phyloP scores from a whole-genome alignment of 2,329 filamentous ascomycete genomes.

The Colletotrichum filicis region DNA sequence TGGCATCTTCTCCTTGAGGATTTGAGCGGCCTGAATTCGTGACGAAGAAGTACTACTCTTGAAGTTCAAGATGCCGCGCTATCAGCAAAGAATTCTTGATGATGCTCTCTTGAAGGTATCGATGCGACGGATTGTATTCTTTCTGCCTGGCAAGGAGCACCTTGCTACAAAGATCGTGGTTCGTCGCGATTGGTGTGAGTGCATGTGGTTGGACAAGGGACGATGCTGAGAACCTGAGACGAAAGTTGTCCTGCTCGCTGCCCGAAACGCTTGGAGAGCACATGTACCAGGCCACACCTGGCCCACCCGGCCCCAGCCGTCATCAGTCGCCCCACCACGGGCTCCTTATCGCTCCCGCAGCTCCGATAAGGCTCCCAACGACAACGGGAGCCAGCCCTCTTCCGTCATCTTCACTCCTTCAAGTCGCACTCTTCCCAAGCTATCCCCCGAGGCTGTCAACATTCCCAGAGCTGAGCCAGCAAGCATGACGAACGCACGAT shows the following conservation, averaged over 20 bases:
- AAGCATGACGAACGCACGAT: constrained; percentile 30
- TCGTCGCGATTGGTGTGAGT: too few relatives aligned
- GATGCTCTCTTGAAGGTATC: not conserved
- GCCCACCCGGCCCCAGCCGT: constrained; percentile 16
- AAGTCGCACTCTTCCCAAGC: constrained; percentile 9
- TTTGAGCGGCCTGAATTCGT: not conserved
- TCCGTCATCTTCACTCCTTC: constrained; percentile 21
- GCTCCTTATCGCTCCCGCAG: constrained; percentile 29
- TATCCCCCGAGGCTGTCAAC: constrained; percentile 6
- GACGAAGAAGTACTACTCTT: not conserved
- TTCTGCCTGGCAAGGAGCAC: not conserved
- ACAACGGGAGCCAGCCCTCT: constrained; percentile 19
- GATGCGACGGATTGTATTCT: not conserved
- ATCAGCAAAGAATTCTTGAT: not conserved
- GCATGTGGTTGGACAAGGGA: not conserved
- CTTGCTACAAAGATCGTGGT: not conserved
- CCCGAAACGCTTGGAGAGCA: not conserved
- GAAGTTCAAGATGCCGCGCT: not conserved
- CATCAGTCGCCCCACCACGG: not conserved
- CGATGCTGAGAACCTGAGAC: not conserved
- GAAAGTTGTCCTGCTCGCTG: not conserved
- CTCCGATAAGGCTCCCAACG: constrained; percentile 34
- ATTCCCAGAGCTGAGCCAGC: constrained; percentile 22
- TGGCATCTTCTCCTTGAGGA: not conserved
- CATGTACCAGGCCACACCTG: too few relatives aligned